Evolutionary conservation across 345 rosid genomes (phyloP), one percentile per base, ranked within the genome.

Genomic region (Citrus glauca): DNA sequence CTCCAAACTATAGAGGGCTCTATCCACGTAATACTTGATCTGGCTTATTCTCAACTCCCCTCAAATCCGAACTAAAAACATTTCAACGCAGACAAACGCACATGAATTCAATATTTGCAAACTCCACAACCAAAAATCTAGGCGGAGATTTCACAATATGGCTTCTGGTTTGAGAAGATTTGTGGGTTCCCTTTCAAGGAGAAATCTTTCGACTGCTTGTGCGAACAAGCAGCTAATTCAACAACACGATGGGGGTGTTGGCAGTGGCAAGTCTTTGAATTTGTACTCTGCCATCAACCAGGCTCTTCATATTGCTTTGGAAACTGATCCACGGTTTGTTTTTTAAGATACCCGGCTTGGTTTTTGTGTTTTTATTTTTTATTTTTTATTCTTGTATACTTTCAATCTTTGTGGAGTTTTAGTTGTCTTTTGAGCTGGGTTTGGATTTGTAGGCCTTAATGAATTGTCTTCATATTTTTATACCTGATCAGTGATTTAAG

Each of bases 211-310:
- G 20, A 28, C 83, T 25, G 24, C 73, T 20, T 33, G 75, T 42
- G 48, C 75, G 4, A 45, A 11, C 5, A 74, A 74, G 30, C 42
- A 74, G 30, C 24, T 48, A 63, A 77, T 42, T 60, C 40, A 59
- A n/a, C 53, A 48, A 17, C 73, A 27, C 20, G 38, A 70, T 7
- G 73, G 60, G 8, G 73, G 73, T 60, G 63, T n/a, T 17, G 73
- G 60, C 8, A 60, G 73, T 53, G 66, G 27, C n/a, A 84, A 84
- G 50, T 82, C 86, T 27, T 45, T 84, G 65, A 87, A 86, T 60
- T 87, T 86, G 62, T 87, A 82, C 77, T 73, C 89, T 48, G 92
- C 85, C 70, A 77, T 89, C 87, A 89, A 87, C 69, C 90, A 87
- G 78, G 89, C 90, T 80, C 92, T 87, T 72, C 84, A 78, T 60